Percentiles rank a stretch among this genome's conserved stretches.
Evolutionary conservation across 371 early-diverging fungal genomes (phyloP).

Genomic region (Cokeromyces recurvatus): DNA sequence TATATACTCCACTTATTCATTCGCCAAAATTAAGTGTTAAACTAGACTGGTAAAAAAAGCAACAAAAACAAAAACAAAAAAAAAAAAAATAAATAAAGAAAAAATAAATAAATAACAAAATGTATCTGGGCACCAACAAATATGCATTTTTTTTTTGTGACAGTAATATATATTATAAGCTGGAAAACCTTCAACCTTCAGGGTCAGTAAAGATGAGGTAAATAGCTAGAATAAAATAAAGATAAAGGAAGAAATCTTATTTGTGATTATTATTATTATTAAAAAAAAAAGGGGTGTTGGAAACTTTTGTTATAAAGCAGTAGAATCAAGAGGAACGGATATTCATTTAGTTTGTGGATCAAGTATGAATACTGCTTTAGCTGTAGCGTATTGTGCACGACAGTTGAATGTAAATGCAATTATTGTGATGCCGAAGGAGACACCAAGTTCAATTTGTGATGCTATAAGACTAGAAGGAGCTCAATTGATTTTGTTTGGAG

Average conservation of each 20-base stretch:
- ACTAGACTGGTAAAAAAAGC: constrained; percentile 32
- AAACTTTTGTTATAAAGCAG: constrained; percentile 53
- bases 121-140: too few species aligned
- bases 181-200: constrained; percentile 71
- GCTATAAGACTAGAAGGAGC: constrained; percentile 61
- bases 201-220: constrained; percentile 73
- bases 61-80: neutral
- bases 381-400: constrained; percentile 65
- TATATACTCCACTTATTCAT: constrained; percentile 43
- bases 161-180: constrained; percentile 69
- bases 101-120: too few species aligned
- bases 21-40: constrained; percentile 38
- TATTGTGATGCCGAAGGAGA: constrained; percentile 55
- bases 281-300: constrained; percentile 55
- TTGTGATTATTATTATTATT: neutral
- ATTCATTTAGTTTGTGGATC: constrained; percentile 60
- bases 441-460: constrained; percentile 47
- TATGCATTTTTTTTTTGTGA: too few species aligned
- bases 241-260: neutral
- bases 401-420: constrained; percentile 56
- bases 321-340: constrained; percentile 43
- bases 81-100: too few species aligned
- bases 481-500: constrained; percentile 50
- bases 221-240: neutral
- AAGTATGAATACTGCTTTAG: constrained; percentile 68